phyloP scores from a whole-genome alignment of 2,329 filamentous ascomycete species.

The Pseudogymnoascus pannorum region DNA sequence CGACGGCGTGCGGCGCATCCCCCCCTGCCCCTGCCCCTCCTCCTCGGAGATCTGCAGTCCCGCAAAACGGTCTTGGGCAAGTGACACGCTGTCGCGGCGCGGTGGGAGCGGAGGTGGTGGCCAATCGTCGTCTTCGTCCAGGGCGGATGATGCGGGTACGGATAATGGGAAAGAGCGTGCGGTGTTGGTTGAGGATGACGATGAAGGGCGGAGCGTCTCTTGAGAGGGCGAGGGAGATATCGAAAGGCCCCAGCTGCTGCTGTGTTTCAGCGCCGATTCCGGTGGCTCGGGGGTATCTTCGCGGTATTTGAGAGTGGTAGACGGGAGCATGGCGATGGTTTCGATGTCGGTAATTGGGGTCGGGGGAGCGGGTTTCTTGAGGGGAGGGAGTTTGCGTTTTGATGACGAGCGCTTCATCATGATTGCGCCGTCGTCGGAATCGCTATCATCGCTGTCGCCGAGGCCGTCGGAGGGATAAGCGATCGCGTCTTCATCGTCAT shows the following conservation, averaged over 20 bases:
- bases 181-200: background rate
- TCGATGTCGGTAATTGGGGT: constrained; percentile 38
- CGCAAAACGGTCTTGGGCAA: constrained; percentile 24
- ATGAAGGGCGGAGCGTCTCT: constrained; percentile 64
- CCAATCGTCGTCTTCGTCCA: constrained; percentile 48
- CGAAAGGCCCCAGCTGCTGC: constrained; percentile 43
- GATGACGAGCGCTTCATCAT: constrained; percentile 66
- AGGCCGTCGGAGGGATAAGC: constrained; percentile 42
- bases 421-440: constrained; percentile 53
- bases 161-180: background rate
- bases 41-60: constrained; percentile 21
- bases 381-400: constrained; percentile 34
- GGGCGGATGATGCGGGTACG: background rate
- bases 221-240: constrained; percentile 69
- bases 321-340: constrained; percentile 55
- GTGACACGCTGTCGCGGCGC: constrained; percentile 25
- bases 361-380: constrained; percentile 23
- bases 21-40: constrained; percentile 30
- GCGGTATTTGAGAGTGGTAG: constrained; percentile 67
- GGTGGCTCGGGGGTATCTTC: constrained; percentile 65
- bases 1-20: constrained; percentile 71
- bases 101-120: constrained; percentile 22
- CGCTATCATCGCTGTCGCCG: constrained; percentile 36
- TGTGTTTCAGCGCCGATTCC: constrained; percentile 57
- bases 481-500: constrained; percentile 48